Conservation (phyloP, 805 yeast species). For the Nakazawaea populi region DNA sequence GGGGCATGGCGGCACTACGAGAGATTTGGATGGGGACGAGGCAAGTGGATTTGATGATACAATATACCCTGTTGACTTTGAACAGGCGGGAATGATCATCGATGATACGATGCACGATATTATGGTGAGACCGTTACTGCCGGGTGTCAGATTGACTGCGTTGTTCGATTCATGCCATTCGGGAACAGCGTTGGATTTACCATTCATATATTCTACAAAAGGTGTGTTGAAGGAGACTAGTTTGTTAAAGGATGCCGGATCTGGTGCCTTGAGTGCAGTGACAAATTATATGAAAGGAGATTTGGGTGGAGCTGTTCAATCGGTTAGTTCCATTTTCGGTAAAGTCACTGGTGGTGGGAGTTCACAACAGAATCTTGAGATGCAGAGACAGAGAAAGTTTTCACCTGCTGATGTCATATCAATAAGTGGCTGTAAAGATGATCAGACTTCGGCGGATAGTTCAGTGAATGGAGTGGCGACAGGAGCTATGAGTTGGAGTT, state of each 20-base stretch:
- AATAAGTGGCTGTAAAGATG: constrained; percentile 70
- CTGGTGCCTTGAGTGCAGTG: constrained; percentile 48
- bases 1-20: constrained; percentile 79
- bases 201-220: constrained; percentile 70
- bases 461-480: constrained; percentile 56
- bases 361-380: constrained; percentile 25
- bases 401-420: constrained; percentile 69
- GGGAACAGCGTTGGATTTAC: constrained; percentile 77
- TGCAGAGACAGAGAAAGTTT: constrained; percentile 44
- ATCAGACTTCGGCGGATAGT: constrained; percentile 69
- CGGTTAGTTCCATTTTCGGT: constrained; percentile 30
- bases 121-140: constrained; percentile 61
- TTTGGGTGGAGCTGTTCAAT: constrained; percentile 30
- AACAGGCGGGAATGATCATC: constrained; percentile 57
- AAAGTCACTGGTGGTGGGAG: constrained; percentile 21
- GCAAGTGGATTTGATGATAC: constrained; percentile 30
- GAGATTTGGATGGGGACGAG: constrained; percentile 42
- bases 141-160: constrained; percentile 75
- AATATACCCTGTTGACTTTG: constrained; percentile 39
- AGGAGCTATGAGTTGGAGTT: constrained; percentile 77
- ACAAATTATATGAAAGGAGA: constrained; percentile 52
- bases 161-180: constrained; percentile 84
- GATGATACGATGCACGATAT: constrained; percentile 73
- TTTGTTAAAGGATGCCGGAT: constrained; percentile 60
- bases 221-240: constrained; percentile 72